Evolutionary conservation across 768 basidiomycete species (phyloP).

Genomic region (Paxillus rubicundulus): DNA sequence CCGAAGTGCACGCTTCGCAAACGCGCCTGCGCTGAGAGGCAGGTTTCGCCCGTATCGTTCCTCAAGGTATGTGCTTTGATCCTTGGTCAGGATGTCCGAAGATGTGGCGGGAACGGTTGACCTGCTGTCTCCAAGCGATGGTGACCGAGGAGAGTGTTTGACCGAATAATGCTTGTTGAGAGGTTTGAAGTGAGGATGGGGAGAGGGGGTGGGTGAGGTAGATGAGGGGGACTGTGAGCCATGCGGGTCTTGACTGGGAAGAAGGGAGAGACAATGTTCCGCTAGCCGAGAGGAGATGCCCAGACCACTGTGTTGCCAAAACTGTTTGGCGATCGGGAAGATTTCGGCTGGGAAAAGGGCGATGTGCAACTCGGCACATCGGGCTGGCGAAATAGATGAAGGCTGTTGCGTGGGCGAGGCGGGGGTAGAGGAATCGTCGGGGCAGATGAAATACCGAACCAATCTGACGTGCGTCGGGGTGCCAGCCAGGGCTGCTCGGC

Average conservation of each 20-base stretch:
- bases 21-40: conserved; percentile 62
- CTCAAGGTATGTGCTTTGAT: conserved; percentile 78
- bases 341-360: conserved; percentile 67
- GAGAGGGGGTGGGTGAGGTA: conserved; percentile 19
- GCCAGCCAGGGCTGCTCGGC: conserved; percentile 45
- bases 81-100: conserved; percentile 53
- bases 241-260: conserved; percentile 45
- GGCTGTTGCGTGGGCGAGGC: conserved; percentile 14
- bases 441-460: conserved; percentile 69
- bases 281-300: conserved; percentile 89
- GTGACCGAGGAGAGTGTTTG: conserved; percentile 13
- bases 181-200: conserved; percentile 40
- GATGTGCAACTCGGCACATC: conserved; percentile 70
- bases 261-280: conserved; percentile 73
- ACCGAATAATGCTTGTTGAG: conserved; percentile 59
- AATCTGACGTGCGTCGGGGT: conserved; percentile 49
- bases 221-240: conserved; percentile 25
- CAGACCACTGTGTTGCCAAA: conserved; percentile 94
- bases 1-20: conserved; percentile 87
- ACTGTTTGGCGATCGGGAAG: conserved; percentile 74
- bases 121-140: conserved; percentile 2
- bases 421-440: conserved; percentile 42
- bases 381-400: conserved; percentile 22
- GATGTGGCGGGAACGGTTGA: conserved; percentile 6
- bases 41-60: conserved; percentile 94